A percentile compares a stretch with the other conserved stretches of the same genome.
These are phyloP conservation scores for Phytophthora pistaciae DNA, from an alignment of 352 stramenopile species.

Conservation along the genomic window DNA sequence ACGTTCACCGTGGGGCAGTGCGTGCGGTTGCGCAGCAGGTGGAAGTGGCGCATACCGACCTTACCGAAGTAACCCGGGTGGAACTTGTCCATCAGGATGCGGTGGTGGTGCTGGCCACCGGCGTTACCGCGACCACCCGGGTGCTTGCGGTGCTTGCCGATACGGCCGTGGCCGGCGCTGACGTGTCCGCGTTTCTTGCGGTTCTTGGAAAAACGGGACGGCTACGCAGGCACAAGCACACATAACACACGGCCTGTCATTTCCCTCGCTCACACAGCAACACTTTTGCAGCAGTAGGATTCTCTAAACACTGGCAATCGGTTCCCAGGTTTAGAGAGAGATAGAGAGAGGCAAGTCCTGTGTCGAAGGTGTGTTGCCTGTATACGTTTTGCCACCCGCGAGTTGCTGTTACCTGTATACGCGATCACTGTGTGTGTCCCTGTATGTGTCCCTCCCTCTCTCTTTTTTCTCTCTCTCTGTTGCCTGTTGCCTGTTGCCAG, in stretches of 20 bases:
- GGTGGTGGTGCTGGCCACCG: conserved; percentile 99
- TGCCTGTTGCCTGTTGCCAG: not conserved
- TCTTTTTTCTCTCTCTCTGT: not conserved
- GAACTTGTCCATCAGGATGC: conserved; percentile 99
- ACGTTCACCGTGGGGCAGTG: conserved; percentile 99
- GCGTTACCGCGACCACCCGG: conserved; percentile 99
- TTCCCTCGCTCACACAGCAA: conserved; percentile 20
- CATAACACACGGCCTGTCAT: conserved; percentile 61
- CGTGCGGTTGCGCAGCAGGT: conserved; percentile 96
- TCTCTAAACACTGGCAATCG: not conserved
- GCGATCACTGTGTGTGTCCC: not conserved
- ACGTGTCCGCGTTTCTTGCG: conserved; percentile 99
- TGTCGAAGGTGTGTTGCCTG: not conserved
- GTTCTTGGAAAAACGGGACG: conserved; percentile 96
- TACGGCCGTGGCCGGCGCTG: conserved; percentile 98
- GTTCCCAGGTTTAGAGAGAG: not conserved
- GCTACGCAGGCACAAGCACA: conserved; percentile 67
- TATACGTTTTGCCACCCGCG: not conserved
- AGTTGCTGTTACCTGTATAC: conserved; percentile 3
- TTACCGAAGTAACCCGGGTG: conserved; percentile 99
- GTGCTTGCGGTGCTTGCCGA: conserved; percentile 99
- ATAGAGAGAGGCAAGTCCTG: not conserved
- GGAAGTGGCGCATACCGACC: conserved; percentile 99
- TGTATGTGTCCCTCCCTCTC: not conserved
- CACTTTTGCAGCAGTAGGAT: not conserved